A percentile compares a stretch with the other conserved stretches of the same genome.
Evolutionary conservation across 1,284 basidiomycete genomes (phyloP).

Genomic region (Boletus smithii): DNA sequence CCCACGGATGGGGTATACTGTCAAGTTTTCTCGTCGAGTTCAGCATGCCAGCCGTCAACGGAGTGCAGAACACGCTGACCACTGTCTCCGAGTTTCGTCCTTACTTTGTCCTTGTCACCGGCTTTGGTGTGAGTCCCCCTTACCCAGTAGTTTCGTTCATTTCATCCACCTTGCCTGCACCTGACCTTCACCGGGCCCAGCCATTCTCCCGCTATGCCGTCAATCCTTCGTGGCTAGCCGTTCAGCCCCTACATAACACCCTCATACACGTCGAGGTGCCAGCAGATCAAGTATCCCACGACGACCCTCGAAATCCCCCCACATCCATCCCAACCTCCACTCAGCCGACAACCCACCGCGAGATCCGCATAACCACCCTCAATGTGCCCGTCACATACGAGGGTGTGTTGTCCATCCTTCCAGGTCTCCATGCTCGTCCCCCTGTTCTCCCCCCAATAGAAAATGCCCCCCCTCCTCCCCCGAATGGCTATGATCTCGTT

Average conservation of each 20-base stretch:
- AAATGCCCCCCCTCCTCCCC: constrained; percentile 40
- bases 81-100: constrained; percentile 20
- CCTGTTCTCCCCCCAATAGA: constrained; percentile 49
- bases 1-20: constrained; percentile 9
- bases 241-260: constrained; percentile 52
- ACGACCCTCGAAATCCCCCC: constrained; percentile 8
- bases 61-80: constrained; percentile 2
- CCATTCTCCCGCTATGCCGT: constrained; percentile 52
- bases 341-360: constrained; percentile 24
- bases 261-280: constrained; percentile 43
- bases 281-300: not conserved
- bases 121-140: constrained; percentile 53
- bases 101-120: constrained; percentile 52
- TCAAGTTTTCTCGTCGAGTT: not conserved
- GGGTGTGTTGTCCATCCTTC: constrained; percentile 54
- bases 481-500: constrained; percentile 67
- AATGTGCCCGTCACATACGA: constrained; percentile 62
- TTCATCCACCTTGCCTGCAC: constrained; percentile 10
- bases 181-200: constrained; percentile 35
- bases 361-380: constrained; percentile 60
- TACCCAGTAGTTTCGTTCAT: constrained; percentile 21
- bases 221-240: constrained; percentile 65
- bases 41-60: constrained; percentile 28
- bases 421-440: constrained; percentile 59
- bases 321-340: constrained; percentile 6